A percentile compares a stretch with the other conserved stretches of the same genome.
These are phyloP conservation scores for Daldinia decipiens DNA, from an alignment of 495 filamentous ascomycete species.

Conservation along the genomic window DNA sequence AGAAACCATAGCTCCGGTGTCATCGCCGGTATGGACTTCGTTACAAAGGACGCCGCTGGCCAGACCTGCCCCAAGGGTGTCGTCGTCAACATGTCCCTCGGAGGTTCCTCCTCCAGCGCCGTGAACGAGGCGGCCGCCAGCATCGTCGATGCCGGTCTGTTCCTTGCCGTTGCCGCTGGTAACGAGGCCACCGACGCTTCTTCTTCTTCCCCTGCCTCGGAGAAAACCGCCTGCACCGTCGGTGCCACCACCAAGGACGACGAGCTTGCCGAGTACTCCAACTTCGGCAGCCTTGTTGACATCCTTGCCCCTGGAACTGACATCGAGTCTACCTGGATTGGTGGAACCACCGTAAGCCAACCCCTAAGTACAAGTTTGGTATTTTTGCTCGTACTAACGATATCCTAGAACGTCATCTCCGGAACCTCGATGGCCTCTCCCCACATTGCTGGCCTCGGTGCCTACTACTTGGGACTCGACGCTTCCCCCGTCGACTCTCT, in stretches of 20 bases:
- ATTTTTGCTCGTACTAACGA: background rate
- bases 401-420: conserved; percentile 24
- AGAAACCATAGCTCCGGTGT: conserved; percentile 54
- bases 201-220: conserved; percentile 62
- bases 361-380: background rate
- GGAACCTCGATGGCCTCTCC: conserved; percentile 69
- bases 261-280: conserved; percentile 62
- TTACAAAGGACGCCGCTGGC: conserved; percentile 50
- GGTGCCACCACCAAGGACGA: conserved; percentile 60
- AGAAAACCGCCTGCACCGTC: conserved; percentile 64
- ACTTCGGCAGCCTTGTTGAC: conserved; percentile 66
- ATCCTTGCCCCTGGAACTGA: conserved; percentile 64
- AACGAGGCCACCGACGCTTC: conserved; percentile 54
- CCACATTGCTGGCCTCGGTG: conserved; percentile 65
- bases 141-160: conserved; percentile 57
- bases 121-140: conserved; percentile 58
- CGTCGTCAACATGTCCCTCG: conserved; percentile 62
- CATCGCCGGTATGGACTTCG: conserved; percentile 65
- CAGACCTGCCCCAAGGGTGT: conserved; percentile 52
- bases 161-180: conserved; percentile 61
- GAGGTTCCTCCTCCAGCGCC: conserved; percentile 58
- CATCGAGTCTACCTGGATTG: conserved; percentile 64
- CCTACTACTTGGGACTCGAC: conserved; percentile 60
- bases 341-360: conserved; percentile 12
- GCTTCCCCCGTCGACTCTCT: conserved; percentile 48